These are phyloP conservation scores for Russula sp. DNA, from an alignment of 768 basidiomycete species.

Conservation along the genomic window DNA sequence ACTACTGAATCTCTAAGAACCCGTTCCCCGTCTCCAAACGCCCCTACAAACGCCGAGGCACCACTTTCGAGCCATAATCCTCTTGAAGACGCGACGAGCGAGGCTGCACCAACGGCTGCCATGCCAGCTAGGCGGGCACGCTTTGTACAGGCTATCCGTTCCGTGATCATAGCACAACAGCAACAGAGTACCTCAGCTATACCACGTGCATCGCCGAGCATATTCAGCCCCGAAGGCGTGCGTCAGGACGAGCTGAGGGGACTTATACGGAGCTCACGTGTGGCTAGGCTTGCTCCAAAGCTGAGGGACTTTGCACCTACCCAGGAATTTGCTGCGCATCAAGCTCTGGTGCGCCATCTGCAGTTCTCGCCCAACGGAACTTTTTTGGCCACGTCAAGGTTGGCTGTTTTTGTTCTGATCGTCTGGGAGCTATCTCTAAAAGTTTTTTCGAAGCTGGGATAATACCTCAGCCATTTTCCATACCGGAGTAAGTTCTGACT, in stretches of 20 bases:
- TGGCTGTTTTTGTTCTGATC: constrained; percentile 6
- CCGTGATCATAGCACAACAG: constrained; percentile 39
- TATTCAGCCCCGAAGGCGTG: constrained; percentile 19
- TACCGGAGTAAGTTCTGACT: constrained; percentile 41
- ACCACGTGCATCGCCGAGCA: constrained; percentile 26
- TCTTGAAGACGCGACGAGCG: constrained; percentile 18
- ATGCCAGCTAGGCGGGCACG: constrained; percentile 29
- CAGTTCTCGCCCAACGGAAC: constrained; percentile 74
- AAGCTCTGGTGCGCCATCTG: constrained; percentile 60
- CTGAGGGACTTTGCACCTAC: constrained; percentile 47
- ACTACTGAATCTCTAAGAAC: constrained; percentile 3
- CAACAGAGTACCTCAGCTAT: constrained; percentile 25
- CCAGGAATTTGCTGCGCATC: constrained; percentile 57
- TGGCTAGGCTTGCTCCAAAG: constrained; percentile 46
- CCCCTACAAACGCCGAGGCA: neutral
- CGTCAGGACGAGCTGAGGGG: constrained; percentile 20
- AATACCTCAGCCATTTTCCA: constrained; percentile 60
- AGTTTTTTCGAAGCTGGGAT: constrained; percentile 48
- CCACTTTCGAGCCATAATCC: neutral
- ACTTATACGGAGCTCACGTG: constrained; percentile 42
- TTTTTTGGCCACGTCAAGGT: constrained; percentile 68
- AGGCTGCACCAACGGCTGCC: neutral
- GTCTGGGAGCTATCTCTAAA: neutral
- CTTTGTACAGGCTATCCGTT: constrained; percentile 39
- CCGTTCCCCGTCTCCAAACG: constrained; percentile 4